These are phyloP conservation scores for Phytopythium montanum DNA, from an alignment of 352 stramenopile genomes.

Conservation along the genomic window DNA sequence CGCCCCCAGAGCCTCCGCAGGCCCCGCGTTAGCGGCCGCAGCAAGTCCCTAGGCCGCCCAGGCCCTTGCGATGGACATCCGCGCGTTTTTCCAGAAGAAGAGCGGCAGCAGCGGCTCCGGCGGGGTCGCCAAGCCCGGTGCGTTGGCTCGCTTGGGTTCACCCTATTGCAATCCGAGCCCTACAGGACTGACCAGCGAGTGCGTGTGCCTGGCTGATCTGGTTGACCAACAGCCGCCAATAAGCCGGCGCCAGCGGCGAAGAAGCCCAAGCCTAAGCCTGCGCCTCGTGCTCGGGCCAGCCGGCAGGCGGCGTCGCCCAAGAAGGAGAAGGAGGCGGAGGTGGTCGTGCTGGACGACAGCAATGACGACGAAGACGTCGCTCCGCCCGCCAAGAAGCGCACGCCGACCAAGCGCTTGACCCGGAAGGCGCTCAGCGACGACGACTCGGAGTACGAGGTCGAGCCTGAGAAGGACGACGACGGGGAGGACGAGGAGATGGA, in stretches of 20 bases:
- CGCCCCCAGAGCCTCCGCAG: background rate
- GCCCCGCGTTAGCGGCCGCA: background rate
- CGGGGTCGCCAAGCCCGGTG: conserved; percentile 11
- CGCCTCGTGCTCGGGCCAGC: conserved; percentile 16
- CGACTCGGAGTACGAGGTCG: conserved; percentile 37
- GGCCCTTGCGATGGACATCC: conserved; percentile 66
- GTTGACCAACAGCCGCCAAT: conserved; percentile 8
- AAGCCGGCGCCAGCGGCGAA: conserved; percentile 19
- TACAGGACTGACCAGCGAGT: background rate
- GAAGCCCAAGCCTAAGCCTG: conserved; percentile 33
- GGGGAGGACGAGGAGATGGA: conserved; percentile 14
- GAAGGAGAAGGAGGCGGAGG: conserved; percentile 40
- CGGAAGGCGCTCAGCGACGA: conserved; percentile 26
- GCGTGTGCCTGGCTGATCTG: background rate
- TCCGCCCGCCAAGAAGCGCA: conserved; percentile 16
- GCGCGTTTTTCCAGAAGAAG: conserved; percentile 78
- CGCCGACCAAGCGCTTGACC: conserved; percentile 13
- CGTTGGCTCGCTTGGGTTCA: background rate
- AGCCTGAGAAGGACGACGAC: conserved; percentile 9
- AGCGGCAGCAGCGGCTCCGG: conserved; percentile 10
- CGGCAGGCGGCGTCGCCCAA: conserved; percentile 30
- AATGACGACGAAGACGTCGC: conserved; percentile 22
- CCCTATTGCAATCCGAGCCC: background rate
- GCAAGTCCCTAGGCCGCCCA: background rate
- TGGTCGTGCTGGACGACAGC: conserved; percentile 58